Evolutionary conservation across 306 rosid genomes (phyloP).

Genomic region (Urtica urens): DNA sequence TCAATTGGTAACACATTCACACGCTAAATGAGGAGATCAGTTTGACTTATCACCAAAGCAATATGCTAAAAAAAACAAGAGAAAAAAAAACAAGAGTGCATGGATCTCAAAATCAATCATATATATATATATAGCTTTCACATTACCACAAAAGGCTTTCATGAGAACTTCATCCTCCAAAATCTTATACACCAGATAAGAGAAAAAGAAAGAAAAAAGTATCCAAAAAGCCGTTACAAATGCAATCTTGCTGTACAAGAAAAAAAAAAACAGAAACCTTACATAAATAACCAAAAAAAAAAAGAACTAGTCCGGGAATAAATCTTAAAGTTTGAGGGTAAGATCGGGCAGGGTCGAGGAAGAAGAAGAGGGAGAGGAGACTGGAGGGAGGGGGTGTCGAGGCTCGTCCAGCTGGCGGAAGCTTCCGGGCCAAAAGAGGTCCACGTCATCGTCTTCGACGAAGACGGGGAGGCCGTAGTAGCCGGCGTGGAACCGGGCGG

Average conservation of each 20-base stretch:
- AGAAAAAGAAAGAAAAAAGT: slow-evolving; percentile 11
- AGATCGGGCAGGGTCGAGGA: slow-evolving; percentile 78
- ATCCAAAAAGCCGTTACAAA: slow-evolving; percentile 24
- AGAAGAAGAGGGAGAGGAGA: too few species aligned
- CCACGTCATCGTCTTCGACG: slow-evolving; percentile 47
- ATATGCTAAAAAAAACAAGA: too few species aligned
- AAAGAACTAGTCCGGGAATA: slow-evolving; percentile 10
- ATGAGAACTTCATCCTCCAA: slow-evolving; percentile 15
- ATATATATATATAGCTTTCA: neutral
- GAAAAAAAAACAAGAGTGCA: too few species aligned
- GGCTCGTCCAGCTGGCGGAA: slow-evolving; percentile 48
- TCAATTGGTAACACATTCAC: too few species aligned
- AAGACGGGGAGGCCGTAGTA: slow-evolving; percentile 36
- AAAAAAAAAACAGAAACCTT: too few species aligned
- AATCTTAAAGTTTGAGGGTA: slow-evolving; percentile 54
- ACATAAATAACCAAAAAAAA: slow-evolving; percentile 14
- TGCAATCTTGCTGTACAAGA: slow-evolving; percentile 55
- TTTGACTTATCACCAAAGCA: too few species aligned
- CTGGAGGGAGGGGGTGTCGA: too few species aligned
- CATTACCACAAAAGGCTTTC: slow-evolving; percentile 8
- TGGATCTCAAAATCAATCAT: too few species aligned
- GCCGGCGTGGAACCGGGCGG: slow-evolving; percentile 46
- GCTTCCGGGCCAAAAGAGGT: slow-evolving; percentile 78
- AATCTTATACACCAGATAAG: slow-evolving; percentile 11
- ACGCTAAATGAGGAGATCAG: too few species aligned